Conservation (phyloP, 768 basidiomycete species). For the Dentipellis fragilis region DNA sequence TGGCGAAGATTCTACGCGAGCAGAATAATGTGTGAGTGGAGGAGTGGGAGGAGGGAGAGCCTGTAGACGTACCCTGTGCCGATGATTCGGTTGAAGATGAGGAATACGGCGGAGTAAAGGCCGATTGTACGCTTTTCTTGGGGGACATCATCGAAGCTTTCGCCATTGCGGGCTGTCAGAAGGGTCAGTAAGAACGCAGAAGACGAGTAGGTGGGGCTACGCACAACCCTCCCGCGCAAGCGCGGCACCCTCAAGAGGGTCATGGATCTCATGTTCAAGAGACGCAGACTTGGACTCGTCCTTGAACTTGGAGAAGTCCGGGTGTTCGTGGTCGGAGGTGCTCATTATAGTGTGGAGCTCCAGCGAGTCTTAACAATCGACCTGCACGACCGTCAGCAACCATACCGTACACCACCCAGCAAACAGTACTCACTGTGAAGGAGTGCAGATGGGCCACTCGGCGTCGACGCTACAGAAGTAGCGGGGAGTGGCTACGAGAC, state of each 20-base stretch:
- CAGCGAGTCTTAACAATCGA: neutral
- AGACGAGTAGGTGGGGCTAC: neutral
- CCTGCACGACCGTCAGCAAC: neutral
- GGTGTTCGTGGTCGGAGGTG: neutral
- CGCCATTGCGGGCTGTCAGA: neutral
- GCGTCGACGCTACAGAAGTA: too few relatives aligned
- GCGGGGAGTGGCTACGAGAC: neutral
- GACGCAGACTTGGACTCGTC: neutral
- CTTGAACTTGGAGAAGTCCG: neutral
- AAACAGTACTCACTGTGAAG: neutral
- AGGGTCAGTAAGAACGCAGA: neutral
- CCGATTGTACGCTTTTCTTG: conserved; percentile 1
- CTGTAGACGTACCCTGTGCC: conserved; percentile 51
- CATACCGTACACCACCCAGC: neutral
- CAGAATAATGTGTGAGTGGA: neutral
- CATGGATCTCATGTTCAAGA: neutral
- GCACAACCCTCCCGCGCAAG: neutral
- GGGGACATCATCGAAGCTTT: conserved; percentile 24
- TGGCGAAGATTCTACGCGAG: conserved; percentile 55
- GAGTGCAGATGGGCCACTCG: neutral
- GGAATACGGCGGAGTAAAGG: conserved; percentile 33
- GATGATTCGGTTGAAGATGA: conserved; percentile 71
- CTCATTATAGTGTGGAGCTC: neutral
- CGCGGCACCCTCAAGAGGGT: neutral
- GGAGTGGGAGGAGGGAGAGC: neutral